Percentiles rank a stretch among this genome's conserved stretches.
phyloP scores from a whole-genome alignment of 2,329 filamentous ascomycete species.

The Thyridium curvatum region DNA sequence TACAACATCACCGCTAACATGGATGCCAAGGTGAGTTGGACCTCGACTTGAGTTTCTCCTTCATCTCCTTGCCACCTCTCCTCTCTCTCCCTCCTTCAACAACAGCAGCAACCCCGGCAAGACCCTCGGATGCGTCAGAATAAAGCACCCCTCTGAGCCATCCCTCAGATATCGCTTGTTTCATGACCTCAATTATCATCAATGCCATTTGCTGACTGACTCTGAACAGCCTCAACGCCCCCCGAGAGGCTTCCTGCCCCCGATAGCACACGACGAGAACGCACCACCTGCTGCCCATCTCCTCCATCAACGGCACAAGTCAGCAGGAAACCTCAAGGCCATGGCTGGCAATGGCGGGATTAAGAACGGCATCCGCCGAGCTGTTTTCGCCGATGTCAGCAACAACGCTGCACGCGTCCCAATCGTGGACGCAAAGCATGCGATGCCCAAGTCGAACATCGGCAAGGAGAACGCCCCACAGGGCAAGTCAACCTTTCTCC shows the following conservation, averaged over 20 bases:
- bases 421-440: conserved; percentile 17
- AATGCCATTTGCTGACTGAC: no score
- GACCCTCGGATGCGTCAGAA: no score
- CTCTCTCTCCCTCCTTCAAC: conserved; percentile 3
- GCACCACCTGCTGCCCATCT: conserved; percentile 48
- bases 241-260: conserved; percentile 37
- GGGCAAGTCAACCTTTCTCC: conserved; percentile 22
- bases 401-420: conserved; percentile 46
- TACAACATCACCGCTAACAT: conserved; percentile 17
- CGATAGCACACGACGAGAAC: conserved; percentile 59
- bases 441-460: conserved; percentile 18
- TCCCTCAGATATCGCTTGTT: no score
- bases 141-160: no score
- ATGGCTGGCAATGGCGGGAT: conserved; percentile 40
- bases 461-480: conserved; percentile 29
- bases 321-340: conserved; percentile 54
- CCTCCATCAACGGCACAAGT: conserved; percentile 78
- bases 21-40: conserved; percentile 32
- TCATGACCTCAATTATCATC: no score
- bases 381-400: conserved; percentile 77
- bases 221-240: conserved; percentile 61
- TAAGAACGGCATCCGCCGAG: conserved; percentile 65
- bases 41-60: no score
- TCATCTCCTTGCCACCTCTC: no score
- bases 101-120: not conserved